Evolutionary conservation across 805 yeast species (phyloP).

Genomic region (Schwanniomyces pseudopolymorphus): DNA sequence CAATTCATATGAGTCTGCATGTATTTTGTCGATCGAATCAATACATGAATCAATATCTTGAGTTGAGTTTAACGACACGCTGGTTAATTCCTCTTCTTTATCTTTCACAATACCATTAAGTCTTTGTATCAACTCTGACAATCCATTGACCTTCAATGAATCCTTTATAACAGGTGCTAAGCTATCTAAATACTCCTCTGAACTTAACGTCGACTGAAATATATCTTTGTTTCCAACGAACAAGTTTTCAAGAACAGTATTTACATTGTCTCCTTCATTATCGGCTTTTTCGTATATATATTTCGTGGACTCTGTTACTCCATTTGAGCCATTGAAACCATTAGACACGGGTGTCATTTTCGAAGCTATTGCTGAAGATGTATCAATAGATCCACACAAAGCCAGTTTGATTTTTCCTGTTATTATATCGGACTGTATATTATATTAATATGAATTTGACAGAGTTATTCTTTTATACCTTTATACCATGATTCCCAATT

Average conservation of each 20-base stretch:
- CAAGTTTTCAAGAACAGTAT: constrained; percentile 34
- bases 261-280: constrained; percentile 10
- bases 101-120: constrained; percentile 57
- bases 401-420: neutral
- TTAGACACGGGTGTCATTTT: constrained; percentile 11
- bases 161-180: constrained; percentile 72
- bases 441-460: neutral
- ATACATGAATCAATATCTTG: constrained; percentile 58
- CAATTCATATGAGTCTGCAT: constrained; percentile 54
- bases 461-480: neutral
- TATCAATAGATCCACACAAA: neutral
- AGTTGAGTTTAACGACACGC: constrained; percentile 60
- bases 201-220: constrained; percentile 46
- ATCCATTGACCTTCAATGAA: constrained; percentile 53
- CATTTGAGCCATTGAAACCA: constrained; percentile 1
- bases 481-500: constrained; percentile 28
- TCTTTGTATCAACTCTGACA: constrained; percentile 55
- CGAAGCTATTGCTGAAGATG: neutral
- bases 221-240: constrained; percentile 41
- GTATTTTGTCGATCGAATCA: constrained; percentile 60
- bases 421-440: constrained; percentile 2
- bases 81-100: constrained; percentile 64
- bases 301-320: neutral
- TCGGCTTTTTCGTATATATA: neutral
- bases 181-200: constrained; percentile 76